These are phyloP conservation scores for Crucihimalaya himalaica DNA, from an alignment of 345 rosid species.

Conservation along the genomic window DNA sequence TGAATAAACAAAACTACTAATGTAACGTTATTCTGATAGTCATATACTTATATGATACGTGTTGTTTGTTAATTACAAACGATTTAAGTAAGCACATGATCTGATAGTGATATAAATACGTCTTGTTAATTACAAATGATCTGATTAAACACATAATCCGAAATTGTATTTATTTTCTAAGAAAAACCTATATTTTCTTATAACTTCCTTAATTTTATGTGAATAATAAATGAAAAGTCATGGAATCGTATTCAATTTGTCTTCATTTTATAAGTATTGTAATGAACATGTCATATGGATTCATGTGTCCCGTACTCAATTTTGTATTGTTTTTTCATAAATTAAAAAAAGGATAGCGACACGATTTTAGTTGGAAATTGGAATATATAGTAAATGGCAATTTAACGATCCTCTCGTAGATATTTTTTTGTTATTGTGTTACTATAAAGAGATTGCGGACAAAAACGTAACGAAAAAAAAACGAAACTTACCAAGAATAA, in stretches of 20 bases:
- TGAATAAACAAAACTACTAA: background rate
- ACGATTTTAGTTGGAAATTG: constrained; percentile 22
- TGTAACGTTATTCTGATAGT: background rate
- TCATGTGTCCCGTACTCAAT: background rate
- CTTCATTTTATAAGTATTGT: background rate
- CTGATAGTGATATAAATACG: no score
- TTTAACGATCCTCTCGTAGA: background rate
- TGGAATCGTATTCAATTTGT: constrained; percentile 10
- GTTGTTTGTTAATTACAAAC: no score
- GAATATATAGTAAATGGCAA: background rate
- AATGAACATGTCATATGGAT: background rate
- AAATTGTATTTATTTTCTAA: background rate
- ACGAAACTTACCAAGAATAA: background rate
- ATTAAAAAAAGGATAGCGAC: background rate
- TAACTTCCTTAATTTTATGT: background rate
- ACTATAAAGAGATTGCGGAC: background rate
- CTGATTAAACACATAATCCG: no score
- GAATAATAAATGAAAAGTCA: background rate
- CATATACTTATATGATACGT: no score
- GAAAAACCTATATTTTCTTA: no score
- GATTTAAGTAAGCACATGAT: no score
- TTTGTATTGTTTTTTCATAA: background rate
- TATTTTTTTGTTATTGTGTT: background rate
- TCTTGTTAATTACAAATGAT: no score
- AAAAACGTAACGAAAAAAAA: background rate